Percentiles rank a stretch among this genome's conserved stretches.
These are phyloP conservation scores for Coniochaeta sp. DNA, from an alignment of 2,329 filamentous ascomycete species.

Conservation along the genomic window DNA sequence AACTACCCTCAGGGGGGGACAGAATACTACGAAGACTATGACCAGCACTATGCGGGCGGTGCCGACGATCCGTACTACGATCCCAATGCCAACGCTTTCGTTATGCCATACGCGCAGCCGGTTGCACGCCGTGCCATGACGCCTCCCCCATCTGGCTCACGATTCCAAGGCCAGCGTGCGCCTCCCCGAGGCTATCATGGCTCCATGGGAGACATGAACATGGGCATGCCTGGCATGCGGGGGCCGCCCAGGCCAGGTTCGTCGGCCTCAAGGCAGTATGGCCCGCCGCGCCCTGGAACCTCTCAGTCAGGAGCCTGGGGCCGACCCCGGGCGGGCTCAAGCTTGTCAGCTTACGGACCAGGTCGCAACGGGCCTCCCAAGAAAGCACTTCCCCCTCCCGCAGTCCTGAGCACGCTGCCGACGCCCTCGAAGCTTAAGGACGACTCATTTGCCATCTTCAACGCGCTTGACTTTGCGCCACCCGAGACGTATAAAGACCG, in stretches of 20 bases:
- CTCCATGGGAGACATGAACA: conserved; percentile 39
- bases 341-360: conserved; percentile 25
- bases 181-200: conserved; percentile 30
- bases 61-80: conserved; percentile 58
- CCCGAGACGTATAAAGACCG: conserved; percentile 60
- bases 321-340: conserved; percentile 42
- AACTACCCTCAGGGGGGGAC: conserved; percentile 12
- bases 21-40: conserved; percentile 69
- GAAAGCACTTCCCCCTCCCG: conserved; percentile 60
- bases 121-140: conserved; percentile 91
- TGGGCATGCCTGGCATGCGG: conserved; percentile 33
- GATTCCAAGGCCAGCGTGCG: conserved; percentile 31
- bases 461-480: conserved; percentile 79
- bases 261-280: conserved; percentile 22
- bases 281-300: conserved; percentile 51
- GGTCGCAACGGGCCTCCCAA: conserved; percentile 29
- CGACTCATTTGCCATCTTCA: conserved; percentile 63
- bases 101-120: conserved; percentile 78
- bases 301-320: conserved; percentile 41
- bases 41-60: conserved; percentile 55
- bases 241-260: conserved; percentile 20
- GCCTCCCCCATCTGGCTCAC: conserved; percentile 61
- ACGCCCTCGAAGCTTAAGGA: conserved; percentile 81
- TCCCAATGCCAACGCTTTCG: conserved; percentile 60
- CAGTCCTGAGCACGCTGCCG: conserved; percentile 66